Conservation (phyloP, 1,284 basidiomycete species). For the Lentinus polychrous region DNA sequence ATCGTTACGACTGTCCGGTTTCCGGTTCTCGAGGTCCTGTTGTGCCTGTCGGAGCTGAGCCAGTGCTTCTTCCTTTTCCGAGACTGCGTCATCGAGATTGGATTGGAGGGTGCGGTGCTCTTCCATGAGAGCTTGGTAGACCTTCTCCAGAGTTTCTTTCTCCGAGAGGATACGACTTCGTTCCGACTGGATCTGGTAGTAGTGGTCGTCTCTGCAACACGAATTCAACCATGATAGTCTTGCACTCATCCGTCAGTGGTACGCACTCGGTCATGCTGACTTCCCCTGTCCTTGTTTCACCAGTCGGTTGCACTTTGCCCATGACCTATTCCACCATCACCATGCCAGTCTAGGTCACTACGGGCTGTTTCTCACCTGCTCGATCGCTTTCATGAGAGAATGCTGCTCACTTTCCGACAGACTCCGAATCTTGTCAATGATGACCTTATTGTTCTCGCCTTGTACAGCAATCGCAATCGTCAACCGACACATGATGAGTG, state of each 20-base stretch:
- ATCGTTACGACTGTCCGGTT: constrained; percentile 62
- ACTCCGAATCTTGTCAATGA: constrained; percentile 80
- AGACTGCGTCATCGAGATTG: constrained; percentile 57
- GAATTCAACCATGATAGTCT: neutral
- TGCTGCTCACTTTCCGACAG: constrained; percentile 78
- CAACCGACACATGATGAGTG: constrained; percentile 72
- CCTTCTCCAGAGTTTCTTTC: constrained; percentile 77
- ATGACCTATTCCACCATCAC: constrained; percentile 48
- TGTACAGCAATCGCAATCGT: constrained; percentile 93
- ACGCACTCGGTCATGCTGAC: constrained; percentile 72
- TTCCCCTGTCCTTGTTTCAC: constrained; percentile 39
- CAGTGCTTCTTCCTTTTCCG: constrained; percentile 68
- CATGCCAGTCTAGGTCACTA: constrained; percentile 1
- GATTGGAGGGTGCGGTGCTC: constrained; percentile 72
- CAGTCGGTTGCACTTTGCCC: constrained; percentile 51
- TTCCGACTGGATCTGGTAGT: constrained; percentile 77
- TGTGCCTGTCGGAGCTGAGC: constrained; percentile 50
- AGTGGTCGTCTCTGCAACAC: constrained; percentile 69
- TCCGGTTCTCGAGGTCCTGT: constrained; percentile 46
- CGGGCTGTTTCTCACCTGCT: constrained; percentile 47
- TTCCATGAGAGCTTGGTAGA: constrained; percentile 68
- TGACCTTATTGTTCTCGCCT: constrained; percentile 76
- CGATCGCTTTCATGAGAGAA: constrained; percentile 80
- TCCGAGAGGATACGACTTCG: constrained; percentile 66
- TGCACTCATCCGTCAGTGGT: neutral